These are phyloP conservation scores for Moesziomyces aphidis DNA, from an alignment of 1,284 basidiomycete genomes.

Conservation along the genomic window DNA sequence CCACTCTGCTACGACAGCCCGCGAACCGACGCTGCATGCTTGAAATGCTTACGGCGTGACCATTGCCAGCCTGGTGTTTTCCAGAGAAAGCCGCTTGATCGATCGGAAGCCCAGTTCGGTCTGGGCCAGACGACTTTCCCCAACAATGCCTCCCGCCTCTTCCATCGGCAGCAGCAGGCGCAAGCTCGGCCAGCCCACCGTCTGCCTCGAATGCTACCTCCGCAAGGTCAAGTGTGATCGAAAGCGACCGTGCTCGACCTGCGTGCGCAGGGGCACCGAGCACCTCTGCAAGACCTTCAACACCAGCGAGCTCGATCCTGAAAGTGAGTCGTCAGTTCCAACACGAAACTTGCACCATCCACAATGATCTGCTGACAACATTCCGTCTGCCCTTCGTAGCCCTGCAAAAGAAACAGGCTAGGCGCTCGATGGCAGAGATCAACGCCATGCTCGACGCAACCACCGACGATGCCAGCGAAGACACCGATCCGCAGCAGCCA, in stretches of 20 bases:
- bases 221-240: slow-evolving; percentile 55
- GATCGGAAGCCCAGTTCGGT: neutral
- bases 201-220: slow-evolving; percentile 52
- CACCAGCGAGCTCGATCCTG: slow-evolving; percentile 45
- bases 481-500: slow-evolving; percentile 28
- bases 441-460: slow-evolving; percentile 30
- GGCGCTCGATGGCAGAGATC: slow-evolving; percentile 47
- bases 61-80: neutral
- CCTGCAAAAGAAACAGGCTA: slow-evolving; percentile 45
- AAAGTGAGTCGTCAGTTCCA: slow-evolving; percentile 25
- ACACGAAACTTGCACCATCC: neutral
- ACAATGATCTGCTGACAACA: neutral
- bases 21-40: neutral
- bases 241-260: slow-evolving; percentile 41
- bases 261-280: slow-evolving; percentile 34
- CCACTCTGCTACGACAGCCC: too few species aligned
- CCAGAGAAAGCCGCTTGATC: too few species aligned
- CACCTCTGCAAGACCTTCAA: slow-evolving; percentile 53
- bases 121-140: neutral
- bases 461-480: slow-evolving; percentile 9
- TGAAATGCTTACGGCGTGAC: neutral
- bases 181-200: slow-evolving; percentile 48
- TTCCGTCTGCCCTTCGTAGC: slow-evolving; percentile 5
- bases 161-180: slow-evolving; percentile 44
- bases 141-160: slow-evolving; percentile 32